Conservation (phyloP, 2,329 filamentous ascomycete genomes). For the Exophiala alcalophila region DNA sequence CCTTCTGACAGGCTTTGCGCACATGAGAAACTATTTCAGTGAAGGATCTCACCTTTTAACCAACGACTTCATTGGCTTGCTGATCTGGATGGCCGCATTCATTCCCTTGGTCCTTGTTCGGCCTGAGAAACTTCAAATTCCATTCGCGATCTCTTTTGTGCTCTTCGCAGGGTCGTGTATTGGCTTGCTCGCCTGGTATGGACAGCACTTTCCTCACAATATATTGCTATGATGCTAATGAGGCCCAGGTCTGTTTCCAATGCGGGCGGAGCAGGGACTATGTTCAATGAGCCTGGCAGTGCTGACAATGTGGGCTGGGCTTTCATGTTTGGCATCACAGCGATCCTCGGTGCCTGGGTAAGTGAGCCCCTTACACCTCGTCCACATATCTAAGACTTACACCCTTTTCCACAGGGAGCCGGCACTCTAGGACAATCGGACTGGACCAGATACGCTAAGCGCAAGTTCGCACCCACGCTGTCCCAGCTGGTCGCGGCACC, state of each 20-base stretch:
- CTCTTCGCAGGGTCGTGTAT: slow-evolving; percentile 28
- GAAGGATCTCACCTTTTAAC: slow-evolving; percentile 30
- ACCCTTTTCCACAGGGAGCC: too few relatives aligned
- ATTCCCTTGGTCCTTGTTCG: slow-evolving; percentile 28
- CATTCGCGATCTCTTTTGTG: slow-evolving; percentile 30
- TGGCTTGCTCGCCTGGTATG: slow-evolving; percentile 27
- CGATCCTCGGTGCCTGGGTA: slow-evolving; percentile 32
- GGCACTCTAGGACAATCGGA: slow-evolving; percentile 31
- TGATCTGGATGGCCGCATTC: slow-evolving; percentile 31
- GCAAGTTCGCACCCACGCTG: slow-evolving; percentile 31
- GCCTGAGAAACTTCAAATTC: slow-evolving; percentile 29
- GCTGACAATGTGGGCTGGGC: slow-evolving; percentile 26
- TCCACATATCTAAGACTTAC: too few relatives aligned
- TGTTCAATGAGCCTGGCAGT: slow-evolving; percentile 25
- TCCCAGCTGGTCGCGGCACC: slow-evolving; percentile 35
- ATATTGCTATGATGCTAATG: slow-evolving; percentile 1
- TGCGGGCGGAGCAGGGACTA: slow-evolving; percentile 26
- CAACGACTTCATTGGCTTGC: slow-evolving; percentile 32
- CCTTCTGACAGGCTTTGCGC: slow-evolving; percentile 19
- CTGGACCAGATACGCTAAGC: slow-evolving; percentile 33
- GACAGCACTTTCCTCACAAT: not conserved
- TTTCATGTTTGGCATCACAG: slow-evolving; percentile 32
- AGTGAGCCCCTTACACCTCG: too few relatives aligned
- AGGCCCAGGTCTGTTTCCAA: slow-evolving; percentile 23
- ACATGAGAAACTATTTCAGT: slow-evolving; percentile 31